phyloP scores from a whole-genome alignment of 2,329 filamentous ascomycete genomes.

The Tothia fuscella region DNA sequence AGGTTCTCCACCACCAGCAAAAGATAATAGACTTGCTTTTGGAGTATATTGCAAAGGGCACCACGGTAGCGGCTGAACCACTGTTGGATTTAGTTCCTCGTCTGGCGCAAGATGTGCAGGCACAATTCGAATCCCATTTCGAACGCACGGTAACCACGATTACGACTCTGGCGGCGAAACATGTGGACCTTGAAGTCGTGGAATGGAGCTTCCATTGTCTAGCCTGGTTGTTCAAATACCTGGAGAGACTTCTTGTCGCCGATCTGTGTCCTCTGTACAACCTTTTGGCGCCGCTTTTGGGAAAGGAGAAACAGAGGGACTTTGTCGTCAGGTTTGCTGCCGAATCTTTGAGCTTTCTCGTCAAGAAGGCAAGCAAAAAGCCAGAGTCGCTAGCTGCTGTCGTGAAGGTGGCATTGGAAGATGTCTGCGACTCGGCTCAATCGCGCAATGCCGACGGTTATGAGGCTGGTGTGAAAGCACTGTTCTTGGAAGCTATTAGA shows the following conservation, averaged over 20 bases:
- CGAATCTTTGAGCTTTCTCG: constrained; percentile 85
- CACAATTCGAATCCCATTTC: constrained; percentile 81
- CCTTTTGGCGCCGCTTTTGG: constrained; percentile 72
- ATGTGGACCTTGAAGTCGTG: constrained; percentile 74
- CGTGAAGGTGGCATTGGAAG: constrained; percentile 58
- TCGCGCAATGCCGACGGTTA: constrained; percentile 55
- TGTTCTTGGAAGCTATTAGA: constrained; percentile 73
- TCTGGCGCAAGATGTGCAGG: constrained; percentile 86
- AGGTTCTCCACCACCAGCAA: constrained; percentile 83
- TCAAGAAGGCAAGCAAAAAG: constrained; percentile 60
- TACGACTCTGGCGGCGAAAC: constrained; percentile 62
- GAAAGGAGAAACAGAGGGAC: constrained; percentile 67
- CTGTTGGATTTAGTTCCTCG: constrained; percentile 79
- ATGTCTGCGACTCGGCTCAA: constrained; percentile 46
- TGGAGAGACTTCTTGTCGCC: constrained; percentile 74
- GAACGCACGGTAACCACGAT: constrained; percentile 62
- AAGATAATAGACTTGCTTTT: constrained; percentile 69
- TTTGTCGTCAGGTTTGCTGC: constrained; percentile 89
- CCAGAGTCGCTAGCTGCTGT: constrained; percentile 33
- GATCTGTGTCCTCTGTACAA: constrained; percentile 77
- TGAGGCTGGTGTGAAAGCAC: constrained; percentile 77
- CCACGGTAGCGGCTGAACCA: constrained; percentile 72
- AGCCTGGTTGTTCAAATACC: constrained; percentile 94
- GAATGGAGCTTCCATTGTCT: constrained; percentile 95
- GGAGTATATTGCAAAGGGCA: constrained; percentile 63